A percentile compares a stretch with the other conserved stretches of the same genome.
These are phyloP conservation scores for Colletotrichum sp. DNA, from an alignment of 2,329 filamentous ascomycete species.

Conservation along the genomic window DNA sequence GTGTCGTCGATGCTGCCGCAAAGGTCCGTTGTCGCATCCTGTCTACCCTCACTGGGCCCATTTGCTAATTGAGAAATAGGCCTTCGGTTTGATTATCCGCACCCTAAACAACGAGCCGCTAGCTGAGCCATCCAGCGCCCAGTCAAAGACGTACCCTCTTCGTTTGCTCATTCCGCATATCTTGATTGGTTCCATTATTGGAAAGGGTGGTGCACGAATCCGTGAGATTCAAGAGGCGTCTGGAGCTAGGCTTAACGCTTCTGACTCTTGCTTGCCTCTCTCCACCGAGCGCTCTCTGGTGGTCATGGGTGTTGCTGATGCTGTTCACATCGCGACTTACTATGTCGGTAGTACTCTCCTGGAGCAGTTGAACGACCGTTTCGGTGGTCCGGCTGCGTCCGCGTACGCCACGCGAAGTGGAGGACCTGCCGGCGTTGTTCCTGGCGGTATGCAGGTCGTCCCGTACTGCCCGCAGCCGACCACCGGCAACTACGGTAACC, in stretches of 20 bases:
- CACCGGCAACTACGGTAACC: slow-evolving; percentile 89
- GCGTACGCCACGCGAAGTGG: slow-evolving; percentile 96
- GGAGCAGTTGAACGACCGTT: slow-evolving; percentile 95
- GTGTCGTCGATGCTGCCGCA: slow-evolving; percentile 92
- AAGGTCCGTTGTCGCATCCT: slow-evolving; percentile 65
- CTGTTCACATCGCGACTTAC: slow-evolving; percentile 98
- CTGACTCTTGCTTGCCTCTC: slow-evolving; percentile 89
- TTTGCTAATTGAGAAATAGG: slow-evolving; percentile 52
- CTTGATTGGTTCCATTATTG: slow-evolving; percentile 97
- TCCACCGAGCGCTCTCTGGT: slow-evolving; percentile 98
- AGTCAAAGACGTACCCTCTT: slow-evolving; percentile 96
- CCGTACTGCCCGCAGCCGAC: slow-evolving; percentile 94
- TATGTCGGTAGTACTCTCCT: slow-evolving; percentile 98
- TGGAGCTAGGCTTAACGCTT: slow-evolving; percentile 94
- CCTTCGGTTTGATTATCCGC: slow-evolving; percentile 96
- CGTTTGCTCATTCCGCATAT: slow-evolving; percentile 96
- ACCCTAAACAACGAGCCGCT: slow-evolving; percentile 97
- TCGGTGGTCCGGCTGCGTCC: slow-evolving; percentile 94
- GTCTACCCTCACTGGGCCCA: not conserved
- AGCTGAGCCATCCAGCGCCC: slow-evolving; percentile 83
- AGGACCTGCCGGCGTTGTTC: slow-evolving; percentile 89
- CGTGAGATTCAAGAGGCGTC: slow-evolving; percentile 98
- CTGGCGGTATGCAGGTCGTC: slow-evolving; percentile 98
- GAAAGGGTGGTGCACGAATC: slow-evolving; percentile 94
- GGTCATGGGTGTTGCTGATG: slow-evolving; percentile 96